Percentiles rank a stretch among this genome's conserved stretches.
Evolutionary conservation across 1,284 basidiomycete species (phyloP).

Genomic region (Bjerkandera adusta): DNA sequence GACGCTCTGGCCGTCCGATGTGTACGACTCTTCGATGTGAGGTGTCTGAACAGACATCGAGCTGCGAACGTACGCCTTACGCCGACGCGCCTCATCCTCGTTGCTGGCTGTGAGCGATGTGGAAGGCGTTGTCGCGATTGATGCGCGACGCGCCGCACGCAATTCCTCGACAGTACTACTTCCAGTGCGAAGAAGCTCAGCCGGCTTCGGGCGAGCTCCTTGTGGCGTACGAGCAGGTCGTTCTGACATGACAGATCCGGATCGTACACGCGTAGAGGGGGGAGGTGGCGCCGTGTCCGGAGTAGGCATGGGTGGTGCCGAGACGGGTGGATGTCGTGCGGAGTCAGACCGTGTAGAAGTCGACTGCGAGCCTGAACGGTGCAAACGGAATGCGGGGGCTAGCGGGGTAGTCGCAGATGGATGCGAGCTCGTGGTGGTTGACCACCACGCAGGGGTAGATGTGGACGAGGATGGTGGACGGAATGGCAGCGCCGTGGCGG

Average conservation of each 20-base stretch:
- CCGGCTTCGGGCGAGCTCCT: conserved; percentile 13
- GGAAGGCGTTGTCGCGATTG: conserved; percentile 3
- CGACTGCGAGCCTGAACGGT: conserved; percentile 20
- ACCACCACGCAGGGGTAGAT: conserved; percentile 10
- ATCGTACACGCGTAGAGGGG: conserved; percentile 7
- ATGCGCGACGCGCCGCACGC: conserved; percentile 8
- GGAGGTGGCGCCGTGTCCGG: conserved; percentile 7
- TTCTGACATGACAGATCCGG: conserved; percentile 15
- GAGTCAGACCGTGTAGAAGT: conserved; percentile 7
- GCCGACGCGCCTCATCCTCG: not conserved
- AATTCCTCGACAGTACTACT: conserved; percentile 7
- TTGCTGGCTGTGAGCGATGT: not conserved
- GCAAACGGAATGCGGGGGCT: conserved; percentile 25
- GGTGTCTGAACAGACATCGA: conserved; percentile 14
- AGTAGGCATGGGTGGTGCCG: conserved; percentile 10
- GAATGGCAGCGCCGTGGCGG: conserved; percentile 23
- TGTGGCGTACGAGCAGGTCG: conserved; percentile 11
- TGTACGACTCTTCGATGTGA: conserved; percentile 6
- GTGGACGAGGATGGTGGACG: conserved; percentile 25
- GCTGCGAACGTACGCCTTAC: conserved; percentile 12
- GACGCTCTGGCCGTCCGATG: conserved; percentile 10
- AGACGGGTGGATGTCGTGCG: conserved; percentile 19
- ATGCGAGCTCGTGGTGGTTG: conserved; percentile 7
- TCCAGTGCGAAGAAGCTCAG: no score
- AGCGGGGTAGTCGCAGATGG: conserved; percentile 22